Percentiles rank a stretch among this genome's conserved stretches.
phyloP scores from a whole-genome alignment of 1,284 basidiomycete species.

The Moesziomyces sp. region DNA sequence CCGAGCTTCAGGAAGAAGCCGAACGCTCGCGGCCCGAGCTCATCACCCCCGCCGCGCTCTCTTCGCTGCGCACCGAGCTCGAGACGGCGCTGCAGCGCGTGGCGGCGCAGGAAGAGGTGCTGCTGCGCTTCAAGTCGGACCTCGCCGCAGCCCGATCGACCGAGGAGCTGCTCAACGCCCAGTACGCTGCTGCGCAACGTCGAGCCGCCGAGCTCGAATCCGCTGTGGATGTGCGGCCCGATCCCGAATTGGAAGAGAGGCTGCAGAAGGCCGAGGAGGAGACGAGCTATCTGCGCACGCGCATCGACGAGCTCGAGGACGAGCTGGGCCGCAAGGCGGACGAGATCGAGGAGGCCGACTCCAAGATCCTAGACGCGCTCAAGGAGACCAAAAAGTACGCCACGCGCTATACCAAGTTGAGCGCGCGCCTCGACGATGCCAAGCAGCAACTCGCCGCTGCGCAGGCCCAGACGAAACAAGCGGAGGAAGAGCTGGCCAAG shows the following conservation, averaged over 20 bases:
- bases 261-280: constrained; percentile 4
- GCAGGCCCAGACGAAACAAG: neutral
- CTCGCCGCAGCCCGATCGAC: constrained; percentile 15
- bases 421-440: constrained; percentile 20
- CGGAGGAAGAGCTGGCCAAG: constrained; percentile 5
- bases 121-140: constrained; percentile 24
- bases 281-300: constrained; percentile 14
- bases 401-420: constrained; percentile 28
- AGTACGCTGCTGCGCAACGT: constrained; percentile 23
- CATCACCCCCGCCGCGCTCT: neutral
- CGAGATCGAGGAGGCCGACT: constrained; percentile 60
- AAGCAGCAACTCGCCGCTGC: constrained; percentile 11
- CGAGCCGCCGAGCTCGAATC: constrained; percentile 23
- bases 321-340: constrained; percentile 54
- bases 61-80: constrained; percentile 3
- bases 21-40: constrained; percentile 11
- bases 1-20: constrained; percentile 46
- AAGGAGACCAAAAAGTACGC: constrained; percentile 56
- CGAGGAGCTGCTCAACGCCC: constrained; percentile 37
- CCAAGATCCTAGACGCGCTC: constrained; percentile 52
- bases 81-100: neutral
- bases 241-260: constrained; percentile 1
- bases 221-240: neutral
- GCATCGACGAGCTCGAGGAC: constrained; percentile 49
- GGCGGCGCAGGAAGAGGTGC: constrained; percentile 9